Evolutionary conservation across 805 yeast species (phyloP), one percentile per base, ranked within the genome.

Genomic region (Schwanniomyces yamadae): DNA sequence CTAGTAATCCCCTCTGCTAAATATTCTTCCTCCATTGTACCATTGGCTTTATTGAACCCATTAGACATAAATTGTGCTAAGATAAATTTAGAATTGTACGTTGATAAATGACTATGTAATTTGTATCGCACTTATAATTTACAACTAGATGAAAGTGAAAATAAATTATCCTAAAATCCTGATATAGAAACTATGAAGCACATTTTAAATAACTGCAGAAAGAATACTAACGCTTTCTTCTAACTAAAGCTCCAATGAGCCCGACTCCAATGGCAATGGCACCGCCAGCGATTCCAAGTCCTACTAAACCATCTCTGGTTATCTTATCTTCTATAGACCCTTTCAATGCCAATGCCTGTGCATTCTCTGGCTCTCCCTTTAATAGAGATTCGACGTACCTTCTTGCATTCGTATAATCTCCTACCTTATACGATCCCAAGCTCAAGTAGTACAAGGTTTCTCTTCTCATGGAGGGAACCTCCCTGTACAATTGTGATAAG

Each of bases 401-500:
- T 49, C 93, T 78, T 3, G 97, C 88, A 54, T 87, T 85, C 24
- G 83, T 65, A 54, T 82, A 89, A 53, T 93, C 96, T 8, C 95
- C 95, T 5, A 88, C 67, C 58, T 91, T 91, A 60, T 74, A 90
- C 34, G 93, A 82, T 0, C 97, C 98, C 32, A 93, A 69, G 4
- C 95, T 76, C 41, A 93, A 65, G 58, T 93, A 93, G 55, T 88
- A 93, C 23, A 93, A 69, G 39, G 95, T 82, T 57, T 93, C 99
- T 39, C 96, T 71, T 50, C 97, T 77, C 61, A 96, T 75, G 36
- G 77, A 75, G 0, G 96, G 91, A 0, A 84, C 82, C 33, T 79
- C 87, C 46, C 82, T 78, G 62, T 83, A 91, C 16, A 77, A 61
- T 28, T 77, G 78, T 0, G 87, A 76, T 40, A 93, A 67, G 19